These are phyloP conservation scores for Xylaria sp. DNA, from an alignment of 2,329 filamentous ascomycete genomes.

Conservation along the genomic window DNA sequence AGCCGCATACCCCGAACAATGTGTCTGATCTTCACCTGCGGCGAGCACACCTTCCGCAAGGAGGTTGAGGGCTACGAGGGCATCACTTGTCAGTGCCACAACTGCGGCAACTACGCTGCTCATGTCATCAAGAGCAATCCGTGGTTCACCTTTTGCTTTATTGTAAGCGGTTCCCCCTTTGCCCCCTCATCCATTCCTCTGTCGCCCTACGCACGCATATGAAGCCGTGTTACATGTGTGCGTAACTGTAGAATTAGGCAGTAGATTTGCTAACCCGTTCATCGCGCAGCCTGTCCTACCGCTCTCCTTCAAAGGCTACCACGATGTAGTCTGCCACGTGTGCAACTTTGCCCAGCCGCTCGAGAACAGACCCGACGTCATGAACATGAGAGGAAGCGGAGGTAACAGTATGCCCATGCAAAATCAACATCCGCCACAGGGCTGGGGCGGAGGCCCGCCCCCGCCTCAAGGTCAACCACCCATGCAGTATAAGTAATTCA, in stretches of 20 bases:
- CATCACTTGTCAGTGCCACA: slow-evolving; percentile 66
- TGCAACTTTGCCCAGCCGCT: slow-evolving; percentile 77
- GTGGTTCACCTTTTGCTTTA: slow-evolving; percentile 82
- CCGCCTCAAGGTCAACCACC: slow-evolving; percentile 32
- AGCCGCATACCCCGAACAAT: slow-evolving; percentile 44
- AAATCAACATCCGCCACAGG: slow-evolving; percentile 35
- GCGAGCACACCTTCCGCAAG: slow-evolving; percentile 65
- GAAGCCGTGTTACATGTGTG: neutral
- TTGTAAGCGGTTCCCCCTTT: slow-evolving; percentile 53
- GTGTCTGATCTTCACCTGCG: slow-evolving; percentile 68
- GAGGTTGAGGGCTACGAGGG: slow-evolving; percentile 66
- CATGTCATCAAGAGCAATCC: slow-evolving; percentile 67
- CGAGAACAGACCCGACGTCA: slow-evolving; percentile 61
- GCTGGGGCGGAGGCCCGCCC: slow-evolving; percentile 28
- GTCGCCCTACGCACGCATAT: neutral
- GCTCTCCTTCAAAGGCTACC: slow-evolving; percentile 69
- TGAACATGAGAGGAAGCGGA: slow-evolving; percentile 52
- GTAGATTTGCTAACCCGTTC: slow-evolving; percentile 11
- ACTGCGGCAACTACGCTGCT: slow-evolving; percentile 69
- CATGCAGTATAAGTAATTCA: slow-evolving; percentile 37
- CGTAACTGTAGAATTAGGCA: neutral
- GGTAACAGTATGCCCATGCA: slow-evolving; percentile 46
- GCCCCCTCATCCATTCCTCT: neutral
- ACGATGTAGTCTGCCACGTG: slow-evolving; percentile 74
- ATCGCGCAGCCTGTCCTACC: slow-evolving; percentile 68